A percentile compares a stretch with the other conserved stretches of the same genome.
Conservation (phyloP, 2,329 filamentous ascomycete genomes). For the Phialocephala sp. region DNA sequence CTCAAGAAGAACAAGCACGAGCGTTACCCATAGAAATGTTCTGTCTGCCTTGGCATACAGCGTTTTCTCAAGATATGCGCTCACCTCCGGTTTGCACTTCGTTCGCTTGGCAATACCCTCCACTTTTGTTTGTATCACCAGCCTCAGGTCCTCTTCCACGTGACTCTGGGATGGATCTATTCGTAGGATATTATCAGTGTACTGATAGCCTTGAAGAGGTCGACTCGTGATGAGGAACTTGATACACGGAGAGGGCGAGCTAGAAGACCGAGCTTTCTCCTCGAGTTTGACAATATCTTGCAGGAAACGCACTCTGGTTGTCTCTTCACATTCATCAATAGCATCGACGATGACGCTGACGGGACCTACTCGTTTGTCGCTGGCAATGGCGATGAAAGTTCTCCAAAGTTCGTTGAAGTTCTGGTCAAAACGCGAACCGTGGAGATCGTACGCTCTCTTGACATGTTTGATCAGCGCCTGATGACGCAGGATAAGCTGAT, state of each 20-base stretch:
- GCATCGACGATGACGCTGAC: slow-evolving; percentile 47
- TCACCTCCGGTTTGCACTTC: slow-evolving; percentile 36
- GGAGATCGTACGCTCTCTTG: slow-evolving; percentile 41
- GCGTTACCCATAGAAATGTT: slow-evolving; percentile 48
- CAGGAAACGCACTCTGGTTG: slow-evolving; percentile 38
- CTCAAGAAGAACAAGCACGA: slow-evolving; percentile 46
- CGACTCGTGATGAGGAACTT: slow-evolving; percentile 44
- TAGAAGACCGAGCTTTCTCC: slow-evolving; percentile 19
- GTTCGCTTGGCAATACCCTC: slow-evolving; percentile 41
- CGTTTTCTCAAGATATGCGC: slow-evolving; percentile 39
- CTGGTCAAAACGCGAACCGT: slow-evolving; percentile 42
- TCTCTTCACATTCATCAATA: slow-evolving; percentile 47
- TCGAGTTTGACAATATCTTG: slow-evolving; percentile 36
- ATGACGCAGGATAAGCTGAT: slow-evolving; percentile 44
- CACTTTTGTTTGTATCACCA: slow-evolving; percentile 44
- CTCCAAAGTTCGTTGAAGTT: slow-evolving; percentile 46
- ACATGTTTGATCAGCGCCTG: slow-evolving; percentile 44
- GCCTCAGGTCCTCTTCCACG: slow-evolving; percentile 41
- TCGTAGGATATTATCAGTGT: slow-evolving; percentile 30
- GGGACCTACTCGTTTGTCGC: slow-evolving; percentile 39
- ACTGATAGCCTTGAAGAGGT: slow-evolving; percentile 29
- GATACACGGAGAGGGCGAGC: slow-evolving; percentile 33
- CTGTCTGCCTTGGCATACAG: slow-evolving; percentile 44
- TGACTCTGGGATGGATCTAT: slow-evolving; percentile 35
- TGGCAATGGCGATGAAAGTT: slow-evolving; percentile 43